Evolutionary conservation across 2,329 filamentous ascomycete genomes (phyloP), one percentile per base, ranked within the genome.

Genomic region (Septoria linicola): DNA sequence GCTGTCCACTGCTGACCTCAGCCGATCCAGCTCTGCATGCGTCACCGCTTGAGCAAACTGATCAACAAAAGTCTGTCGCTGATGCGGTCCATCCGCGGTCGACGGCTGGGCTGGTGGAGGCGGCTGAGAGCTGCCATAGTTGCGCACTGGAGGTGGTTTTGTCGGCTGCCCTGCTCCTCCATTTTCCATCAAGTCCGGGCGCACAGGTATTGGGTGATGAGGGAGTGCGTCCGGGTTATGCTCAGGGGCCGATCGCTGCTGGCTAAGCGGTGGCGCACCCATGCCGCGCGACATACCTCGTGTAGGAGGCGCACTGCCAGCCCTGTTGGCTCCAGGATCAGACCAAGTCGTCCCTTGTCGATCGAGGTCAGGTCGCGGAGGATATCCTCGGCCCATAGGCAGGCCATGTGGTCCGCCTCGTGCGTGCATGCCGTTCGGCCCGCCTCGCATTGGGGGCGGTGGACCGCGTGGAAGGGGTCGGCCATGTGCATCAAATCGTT

Each of bases 1-100:
- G 20, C 75, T 76, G 66, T 87, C 88, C 57, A 87, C 84, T 5
- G 76, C 73, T 62, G 81, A 80, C 25, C 88, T 84, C 7, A 97
- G 73, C 17, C 79, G 78, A 60, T 95, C 42, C 6, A 99, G 76
- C 66, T 95, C 88, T 36, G 87, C 82, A 2, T 80, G 73, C 0
- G 91, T 96, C 3, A 97, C 85, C 0, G 85, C 86, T 19, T 60
- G 55, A 1, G 57, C 49, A 10, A 60, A 54, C 5, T 37, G 37
- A 8, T 63, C 61, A 8, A 53, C 21, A 3, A 63, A 66, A 4
- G 47, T 36, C 31, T 60, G 49, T 16, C 63, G 59, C 17, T 53
- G 49, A 35, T 61, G 57, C 8, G 34, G 17, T 8, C 70, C 65
- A 40, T 65, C 62, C 17, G 63, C 64, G 19, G 66, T 63, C 30